phyloP scores from a whole-genome alignment of 2,329 filamentous ascomycete species.

The Didymellaceae sp. region DNA sequence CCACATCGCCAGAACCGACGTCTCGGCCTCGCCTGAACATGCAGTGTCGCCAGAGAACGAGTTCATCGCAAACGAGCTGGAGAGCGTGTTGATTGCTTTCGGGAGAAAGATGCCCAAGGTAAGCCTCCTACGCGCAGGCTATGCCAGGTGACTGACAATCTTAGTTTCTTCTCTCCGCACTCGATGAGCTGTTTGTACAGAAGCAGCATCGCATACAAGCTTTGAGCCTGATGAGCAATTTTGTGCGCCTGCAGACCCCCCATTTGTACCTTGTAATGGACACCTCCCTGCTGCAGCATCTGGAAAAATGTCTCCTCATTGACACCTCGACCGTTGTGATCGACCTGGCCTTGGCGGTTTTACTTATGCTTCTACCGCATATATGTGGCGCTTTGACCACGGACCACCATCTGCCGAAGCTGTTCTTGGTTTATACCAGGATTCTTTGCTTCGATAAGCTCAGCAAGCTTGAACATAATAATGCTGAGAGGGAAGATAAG shows the following conservation, averaged over 20 bases:
- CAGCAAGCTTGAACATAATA: conserved; percentile 33
- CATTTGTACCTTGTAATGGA: conserved; percentile 76
- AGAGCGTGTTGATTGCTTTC: conserved; percentile 60
- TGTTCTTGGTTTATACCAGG: conserved; percentile 83
- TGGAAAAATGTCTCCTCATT: conserved; percentile 75
- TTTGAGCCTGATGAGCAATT: conserved; percentile 72
- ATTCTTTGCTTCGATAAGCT: conserved; percentile 78
- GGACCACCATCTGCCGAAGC: conserved; percentile 65
- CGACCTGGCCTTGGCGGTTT: conserved; percentile 74
- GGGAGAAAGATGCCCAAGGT: conserved; percentile 74
- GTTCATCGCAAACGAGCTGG: conserved; percentile 56
- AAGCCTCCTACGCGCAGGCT: neutral
- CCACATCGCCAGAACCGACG: conserved; percentile 52
- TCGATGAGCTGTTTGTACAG: conserved; percentile 71
- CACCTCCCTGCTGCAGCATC: conserved; percentile 73
- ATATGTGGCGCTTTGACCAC: conserved; percentile 75
- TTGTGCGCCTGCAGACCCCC: conserved; percentile 77
- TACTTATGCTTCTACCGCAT: conserved; percentile 84
- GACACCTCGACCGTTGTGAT: conserved; percentile 80
- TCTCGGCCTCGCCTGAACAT: conserved; percentile 47
- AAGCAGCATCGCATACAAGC: conserved; percentile 68
- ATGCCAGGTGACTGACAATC: conserved; percentile 14
- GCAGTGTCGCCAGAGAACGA: conserved; percentile 53
- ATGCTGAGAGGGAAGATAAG: conserved; percentile 19
- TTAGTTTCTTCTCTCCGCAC: conserved; percentile 68